Base-by-base conservation (phyloP, 2,329 filamentous ascomycete species). In the Aspergillus sp. region DNA sequence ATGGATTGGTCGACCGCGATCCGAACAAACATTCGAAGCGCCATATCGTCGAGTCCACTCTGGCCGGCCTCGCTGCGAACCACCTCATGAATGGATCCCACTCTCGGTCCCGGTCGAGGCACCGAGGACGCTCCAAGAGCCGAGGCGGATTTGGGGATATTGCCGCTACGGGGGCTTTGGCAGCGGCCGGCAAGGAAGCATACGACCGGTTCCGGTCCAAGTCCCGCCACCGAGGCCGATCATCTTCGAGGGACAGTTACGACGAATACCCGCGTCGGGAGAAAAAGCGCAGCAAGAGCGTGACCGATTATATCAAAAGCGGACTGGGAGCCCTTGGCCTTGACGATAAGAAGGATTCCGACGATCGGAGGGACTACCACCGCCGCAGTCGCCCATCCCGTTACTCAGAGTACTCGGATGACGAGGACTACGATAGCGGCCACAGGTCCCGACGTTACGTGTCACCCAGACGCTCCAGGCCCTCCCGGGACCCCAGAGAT, bases 51-150 rank as follows among this genome's bases (percentile, higher is more conserved):
- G 91, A 96, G 74, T 91, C 93, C 42, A 92, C 96, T 57, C 85
- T 97, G 60, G 93, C 92, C 70, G 94, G 94, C 75, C 84, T 97
- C 50, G 86, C 94, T 32, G 90, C 91, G 49, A 96, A 92, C 77
- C 89, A 91, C 56, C 80, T 96, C 62, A 85, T 96, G 73, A 93
- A 96, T 71, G 93, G 93, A 51, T 91, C 89, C 64, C 86, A 87
- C 50, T 91, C 90, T 29, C 84, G 88, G 53, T 91, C 89, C 2
- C 82, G 85, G 20, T 87, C 85, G 9, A 69, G 76, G 60, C 76
- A 73, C 29, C 66, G 71, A 39, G 69, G 71, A 32, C 73, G 71
- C 55, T 78, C 76, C 79, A 83, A 80, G 22, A 76, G 78, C 42
- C 55, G 58, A 16, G 75, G 75, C 54, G 77, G 76, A 5, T 52